phyloP scores from a whole-genome alignment of 108 stramenopile genomes.

The Skeletonema grethae region DNA sequence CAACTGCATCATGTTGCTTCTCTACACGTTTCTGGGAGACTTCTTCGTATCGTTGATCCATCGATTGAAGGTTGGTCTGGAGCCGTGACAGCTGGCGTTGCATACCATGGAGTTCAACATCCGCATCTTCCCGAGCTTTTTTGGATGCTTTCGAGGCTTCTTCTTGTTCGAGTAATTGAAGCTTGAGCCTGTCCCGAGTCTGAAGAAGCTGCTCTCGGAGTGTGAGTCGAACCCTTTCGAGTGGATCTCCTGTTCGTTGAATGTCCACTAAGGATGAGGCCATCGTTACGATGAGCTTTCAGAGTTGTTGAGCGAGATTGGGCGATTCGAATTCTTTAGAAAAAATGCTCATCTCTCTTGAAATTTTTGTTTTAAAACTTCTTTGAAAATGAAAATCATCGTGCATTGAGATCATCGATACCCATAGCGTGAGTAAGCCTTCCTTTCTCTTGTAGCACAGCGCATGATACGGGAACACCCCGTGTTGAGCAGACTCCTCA shows the following conservation, averaged over 20 bases:
- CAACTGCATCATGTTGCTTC: constrained; percentile 50
- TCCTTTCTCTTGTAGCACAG: no score
- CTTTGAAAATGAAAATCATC: no score
- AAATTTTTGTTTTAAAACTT: no score
- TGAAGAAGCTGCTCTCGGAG: constrained; percentile 66
- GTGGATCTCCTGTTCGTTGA: neutral
- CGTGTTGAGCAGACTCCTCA: no score
- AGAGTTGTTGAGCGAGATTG: neutral
- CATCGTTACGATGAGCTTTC: neutral
- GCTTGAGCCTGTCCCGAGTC: constrained; percentile 60
- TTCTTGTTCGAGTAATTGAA: constrained; percentile 61
- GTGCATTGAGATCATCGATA: no score
- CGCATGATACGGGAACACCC: no score
- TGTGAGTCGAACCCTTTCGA: constrained; percentile 72
- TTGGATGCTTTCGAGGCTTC: constrained; percentile 32
- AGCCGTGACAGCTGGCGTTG: constrained; percentile 84
- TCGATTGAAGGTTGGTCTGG: constrained; percentile 61
- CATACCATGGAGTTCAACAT: constrained; percentile 78
- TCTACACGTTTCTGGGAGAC: constrained; percentile 45
- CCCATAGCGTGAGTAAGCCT: no score
- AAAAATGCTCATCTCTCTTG: no score
- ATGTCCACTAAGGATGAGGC: neutral
- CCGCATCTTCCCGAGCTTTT: constrained; percentile 59
- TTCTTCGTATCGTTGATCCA: constrained; percentile 53
- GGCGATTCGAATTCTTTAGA: no score